phyloP scores from a whole-genome alignment of 495 filamentous ascomycete species.

The Melanomma pulvis-pyrius region DNA sequence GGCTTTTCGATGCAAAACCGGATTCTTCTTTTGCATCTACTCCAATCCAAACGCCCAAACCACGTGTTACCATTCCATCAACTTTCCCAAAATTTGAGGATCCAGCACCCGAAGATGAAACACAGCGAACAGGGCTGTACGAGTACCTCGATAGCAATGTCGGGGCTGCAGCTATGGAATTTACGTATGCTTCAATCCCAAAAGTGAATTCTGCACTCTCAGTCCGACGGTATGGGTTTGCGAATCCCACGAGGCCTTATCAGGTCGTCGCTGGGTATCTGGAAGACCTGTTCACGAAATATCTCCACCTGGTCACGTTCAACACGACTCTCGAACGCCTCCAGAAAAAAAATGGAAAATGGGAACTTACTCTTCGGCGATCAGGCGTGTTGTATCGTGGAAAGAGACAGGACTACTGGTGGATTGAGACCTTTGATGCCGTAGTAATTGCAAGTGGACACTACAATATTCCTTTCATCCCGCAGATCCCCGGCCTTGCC shows the following conservation, averaged over 20 bases:
- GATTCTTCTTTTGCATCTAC: too few relatives aligned
- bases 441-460: conserved; percentile 27
- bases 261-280: conserved; percentile 7
- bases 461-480: conserved; percentile 21
- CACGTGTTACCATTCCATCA: too few relatives aligned
- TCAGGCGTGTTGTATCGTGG: neutral
- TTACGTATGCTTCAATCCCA: conserved; percentile 49
- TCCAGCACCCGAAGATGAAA: neutral
- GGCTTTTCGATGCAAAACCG: too few relatives aligned
- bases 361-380: conserved; percentile 16
- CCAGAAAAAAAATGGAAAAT: conserved; percentile 17
- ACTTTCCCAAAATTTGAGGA: neutral
- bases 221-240: neutral
- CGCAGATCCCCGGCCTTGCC: conserved; percentile 13
- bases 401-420: conserved; percentile 20
- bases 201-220: neutral
- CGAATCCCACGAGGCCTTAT: neutral
- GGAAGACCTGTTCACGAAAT: conserved; percentile 10
- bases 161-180: conserved; percentile 45
- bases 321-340: conserved; percentile 24
- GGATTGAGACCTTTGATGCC: conserved; percentile 29
- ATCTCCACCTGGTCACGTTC: conserved; percentile 1
- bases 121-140: conserved; percentile 31
- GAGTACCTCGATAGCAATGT: conserved; percentile 52
- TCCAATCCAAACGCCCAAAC: too few relatives aligned